Evolutionary conservation across 2,329 filamentous ascomycete genomes (phyloP).

Genomic region (Cytospora schulzeri): DNA sequence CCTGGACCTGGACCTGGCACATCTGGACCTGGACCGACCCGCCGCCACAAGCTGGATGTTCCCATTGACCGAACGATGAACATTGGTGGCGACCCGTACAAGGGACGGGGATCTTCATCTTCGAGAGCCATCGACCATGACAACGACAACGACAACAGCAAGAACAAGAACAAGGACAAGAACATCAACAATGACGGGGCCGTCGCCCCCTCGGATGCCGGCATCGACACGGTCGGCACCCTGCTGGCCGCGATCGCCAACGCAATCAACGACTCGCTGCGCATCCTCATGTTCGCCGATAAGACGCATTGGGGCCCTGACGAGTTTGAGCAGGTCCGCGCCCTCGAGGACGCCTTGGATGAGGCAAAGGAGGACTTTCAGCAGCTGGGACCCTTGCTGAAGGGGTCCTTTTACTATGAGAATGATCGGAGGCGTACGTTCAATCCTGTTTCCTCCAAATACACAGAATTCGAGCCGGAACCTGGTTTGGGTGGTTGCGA

Average conservation of each 20-base stretch:
- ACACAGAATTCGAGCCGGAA: not conserved
- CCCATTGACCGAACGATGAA: constrained; percentile 27
- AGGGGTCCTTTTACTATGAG: constrained; percentile 60
- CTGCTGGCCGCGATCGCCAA: constrained; percentile 61
- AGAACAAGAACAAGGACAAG: constrained; percentile 12
- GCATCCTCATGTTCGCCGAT: constrained; percentile 58
- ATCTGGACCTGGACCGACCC: constrained; percentile 22
- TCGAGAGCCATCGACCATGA: not conserved
- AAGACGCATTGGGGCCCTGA: constrained; percentile 61
- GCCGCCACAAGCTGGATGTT: constrained; percentile 18
- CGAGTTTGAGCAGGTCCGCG: constrained; percentile 61
- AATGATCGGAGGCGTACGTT: constrained; percentile 56
- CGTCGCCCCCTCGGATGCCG: constrained; percentile 5
- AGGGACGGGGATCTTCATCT: constrained; percentile 16
- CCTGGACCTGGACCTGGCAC: constrained; percentile 8
- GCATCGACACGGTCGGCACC: constrained; percentile 55
- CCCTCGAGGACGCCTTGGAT: constrained; percentile 57
- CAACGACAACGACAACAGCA: constrained; percentile 9
- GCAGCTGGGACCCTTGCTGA: constrained; percentile 56
- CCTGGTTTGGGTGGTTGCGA: not conserved
- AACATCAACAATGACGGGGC: constrained; percentile 15
- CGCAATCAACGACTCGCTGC: constrained; percentile 54
- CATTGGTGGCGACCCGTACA: constrained; percentile 21
- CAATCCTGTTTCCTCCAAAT: not conserved
- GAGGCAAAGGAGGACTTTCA: constrained; percentile 64